Base-by-base conservation (phyloP, 2,329 filamentous ascomycete species). In the Emmonsiellopsis sp. region DNA sequence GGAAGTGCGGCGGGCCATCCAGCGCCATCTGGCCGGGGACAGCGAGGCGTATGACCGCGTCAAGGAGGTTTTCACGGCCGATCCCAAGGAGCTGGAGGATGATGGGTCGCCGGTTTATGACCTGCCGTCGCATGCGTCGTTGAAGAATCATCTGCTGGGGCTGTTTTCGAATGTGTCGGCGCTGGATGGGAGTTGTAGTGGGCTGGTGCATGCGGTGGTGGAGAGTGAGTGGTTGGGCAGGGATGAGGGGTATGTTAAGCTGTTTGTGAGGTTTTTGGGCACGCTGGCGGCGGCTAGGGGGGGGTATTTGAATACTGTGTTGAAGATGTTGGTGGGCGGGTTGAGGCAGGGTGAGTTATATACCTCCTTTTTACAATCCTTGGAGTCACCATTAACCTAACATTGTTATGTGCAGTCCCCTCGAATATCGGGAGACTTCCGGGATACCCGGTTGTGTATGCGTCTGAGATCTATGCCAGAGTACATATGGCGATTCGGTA, bases 281-380 rank as follows among this genome's bases (percentile, higher is more conserved):
- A 78, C 77, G 49, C 74, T 98, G 45, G 83, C 90, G 51, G 94
- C 88, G 56, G 86, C 90, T 0, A 88, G 96, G 63, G 85, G 87
- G 44, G 84, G 82, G 11, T 94, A 88, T 69, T 80, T 94, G 36
- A 79, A 78, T 21, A 77, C 82, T 17, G 84, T 95, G 40, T 78
- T 96, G 54, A 78, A 82, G 54, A 92, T 89, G 82, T 78, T 97
- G 55, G 84, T 95, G 53, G 80, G 83, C 56, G 85, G 89, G 66
- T 88, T 98, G 63, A 78, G 80, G 54, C 80, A 76, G 55, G 61
- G 74, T 76, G 71, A 60, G 68, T 65, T 37, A 61, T 37, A 9
- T 7, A 6, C 17, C 44, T 27, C 27, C 48, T 14, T n/a, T 46
- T 21, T 33, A 40, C 14, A 40, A 9, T 40, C n/a, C 5, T n/a